Conservation (phyloP, 2,329 filamentous ascomycete species). For the Lachnellula arida region DNA sequence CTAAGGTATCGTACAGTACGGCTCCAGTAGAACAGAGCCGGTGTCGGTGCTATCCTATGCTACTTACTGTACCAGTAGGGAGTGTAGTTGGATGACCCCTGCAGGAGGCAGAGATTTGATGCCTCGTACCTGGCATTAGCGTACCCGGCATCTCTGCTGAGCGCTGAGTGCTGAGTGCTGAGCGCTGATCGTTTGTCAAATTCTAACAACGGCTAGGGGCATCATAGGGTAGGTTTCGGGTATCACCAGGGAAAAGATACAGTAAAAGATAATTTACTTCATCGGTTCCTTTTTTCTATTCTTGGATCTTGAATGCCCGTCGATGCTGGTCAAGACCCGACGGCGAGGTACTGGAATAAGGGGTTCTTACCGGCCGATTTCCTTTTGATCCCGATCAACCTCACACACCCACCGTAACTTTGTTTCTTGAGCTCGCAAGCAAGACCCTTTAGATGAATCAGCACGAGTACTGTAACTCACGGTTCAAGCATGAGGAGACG, state of each 20-base stretch:
- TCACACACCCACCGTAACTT: background rate
- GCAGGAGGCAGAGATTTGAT: constrained; percentile 7
- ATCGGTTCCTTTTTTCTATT: background rate
- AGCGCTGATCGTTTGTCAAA: constrained; percentile 7
- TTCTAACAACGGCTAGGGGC: constrained; percentile 14
- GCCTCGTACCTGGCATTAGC: constrained; percentile 23
- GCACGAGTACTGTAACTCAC: background rate
- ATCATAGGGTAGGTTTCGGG: background rate
- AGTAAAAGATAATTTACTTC: background rate
- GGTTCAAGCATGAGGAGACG: background rate
- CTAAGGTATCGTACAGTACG: background rate
- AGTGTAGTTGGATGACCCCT: constrained; percentile 3
- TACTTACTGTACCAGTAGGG: background rate
- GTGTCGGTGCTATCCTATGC: background rate
- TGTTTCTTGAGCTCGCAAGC: background rate
- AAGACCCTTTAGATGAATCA: background rate
- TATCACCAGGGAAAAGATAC: background rate
- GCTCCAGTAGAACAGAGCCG: constrained; percentile 12
- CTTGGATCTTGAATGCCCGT: background rate
- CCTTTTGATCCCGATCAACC: background rate
- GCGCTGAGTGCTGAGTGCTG: background rate
- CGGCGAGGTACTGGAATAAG: background rate
- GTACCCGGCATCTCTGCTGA: constrained; percentile 2
- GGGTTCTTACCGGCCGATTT: no score
- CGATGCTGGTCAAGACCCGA: background rate